Evolutionary conservation across 2,329 filamentous ascomycete species (phyloP).

Genomic region (Monilinia fructicola): DNA sequence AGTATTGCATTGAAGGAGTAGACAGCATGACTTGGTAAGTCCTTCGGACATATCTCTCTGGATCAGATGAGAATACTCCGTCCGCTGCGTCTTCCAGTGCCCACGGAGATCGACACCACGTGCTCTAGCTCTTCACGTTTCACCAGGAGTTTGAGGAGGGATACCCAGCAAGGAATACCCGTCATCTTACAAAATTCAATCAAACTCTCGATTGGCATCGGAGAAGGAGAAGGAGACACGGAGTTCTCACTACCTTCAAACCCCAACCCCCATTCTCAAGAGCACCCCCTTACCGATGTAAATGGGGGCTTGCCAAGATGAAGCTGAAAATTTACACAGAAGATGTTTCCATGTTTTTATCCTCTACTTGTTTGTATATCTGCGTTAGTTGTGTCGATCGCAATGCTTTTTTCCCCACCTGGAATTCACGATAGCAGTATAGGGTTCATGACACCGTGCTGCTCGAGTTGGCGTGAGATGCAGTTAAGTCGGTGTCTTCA

Average conservation of each 20-base stretch:
- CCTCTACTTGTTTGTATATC: neutral
- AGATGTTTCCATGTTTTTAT: neutral
- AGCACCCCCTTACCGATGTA: neutral
- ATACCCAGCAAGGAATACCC: neutral
- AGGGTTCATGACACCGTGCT: no score
- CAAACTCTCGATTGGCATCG: neutral
- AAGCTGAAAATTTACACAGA: slow-evolving; percentile 20
- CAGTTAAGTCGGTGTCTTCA: neutral
- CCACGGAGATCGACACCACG: neutral
- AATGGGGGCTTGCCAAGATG: slow-evolving; percentile 11
- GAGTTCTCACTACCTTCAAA: neutral
- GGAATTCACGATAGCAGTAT: no score
- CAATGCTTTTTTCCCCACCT: no score
- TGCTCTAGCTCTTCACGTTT: neutral
- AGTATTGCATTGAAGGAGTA: neutral
- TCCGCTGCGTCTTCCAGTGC: neutral
- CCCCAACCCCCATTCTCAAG: neutral
- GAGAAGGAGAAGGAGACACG: neutral
- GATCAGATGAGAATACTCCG: neutral
- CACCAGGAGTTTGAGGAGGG: neutral
- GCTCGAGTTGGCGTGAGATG: no score
- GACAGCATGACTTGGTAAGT: neutral
- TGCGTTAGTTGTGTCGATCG: neutral
- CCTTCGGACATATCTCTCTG: neutral
- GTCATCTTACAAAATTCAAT: neutral